Evolutionary conservation across 1,139 yeast genomes (phyloP).

Genomic region (Blastobotrys aristatus): DNA sequence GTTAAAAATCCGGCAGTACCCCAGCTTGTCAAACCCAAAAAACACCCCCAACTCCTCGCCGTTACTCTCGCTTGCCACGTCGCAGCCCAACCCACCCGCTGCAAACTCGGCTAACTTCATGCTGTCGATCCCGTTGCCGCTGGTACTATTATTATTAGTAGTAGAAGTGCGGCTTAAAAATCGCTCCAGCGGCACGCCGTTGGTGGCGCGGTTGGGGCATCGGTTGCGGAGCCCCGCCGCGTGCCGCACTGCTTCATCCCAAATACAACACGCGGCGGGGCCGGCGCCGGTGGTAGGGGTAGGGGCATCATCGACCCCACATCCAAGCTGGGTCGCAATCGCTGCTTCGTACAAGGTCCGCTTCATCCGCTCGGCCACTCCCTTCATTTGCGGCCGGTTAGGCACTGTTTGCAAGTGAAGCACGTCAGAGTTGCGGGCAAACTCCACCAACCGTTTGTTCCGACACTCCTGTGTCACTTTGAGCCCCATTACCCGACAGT

Average conservation of each 20-base stretch:
- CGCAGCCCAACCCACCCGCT: constrained; percentile 4
- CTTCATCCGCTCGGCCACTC: constrained; percentile 15
- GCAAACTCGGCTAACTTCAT: neutral
- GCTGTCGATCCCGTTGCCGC: too few species aligned
- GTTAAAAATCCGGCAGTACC: neutral
- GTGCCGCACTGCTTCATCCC: constrained; percentile 12
- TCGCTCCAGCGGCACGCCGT: constrained; percentile 9
- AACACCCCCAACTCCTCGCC: constrained; percentile 4
- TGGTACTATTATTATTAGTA: neutral
- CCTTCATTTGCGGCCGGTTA: constrained; percentile 12
- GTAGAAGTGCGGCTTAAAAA: neutral
- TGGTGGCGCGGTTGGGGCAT: constrained; percentile 9
- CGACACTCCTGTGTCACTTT: constrained; percentile 14
- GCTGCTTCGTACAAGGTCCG: constrained; percentile 9
- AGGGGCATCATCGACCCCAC: too few species aligned
- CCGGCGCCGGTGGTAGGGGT: neutral
- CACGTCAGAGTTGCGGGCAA: constrained; percentile 9
- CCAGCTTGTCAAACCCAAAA: constrained; percentile 1
- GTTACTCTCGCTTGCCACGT: neutral
- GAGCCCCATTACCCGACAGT: constrained; percentile 9
- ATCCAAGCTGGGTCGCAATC: constrained; percentile 1
- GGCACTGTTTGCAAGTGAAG: constrained; percentile 13
- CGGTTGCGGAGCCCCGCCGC: constrained; percentile 8
- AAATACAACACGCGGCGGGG: constrained; percentile 3
- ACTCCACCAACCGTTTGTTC: constrained; percentile 11